phyloP scores from a whole-genome alignment of 2,329 filamentous ascomycete genomes.

The Polytolypa hystricis region DNA sequence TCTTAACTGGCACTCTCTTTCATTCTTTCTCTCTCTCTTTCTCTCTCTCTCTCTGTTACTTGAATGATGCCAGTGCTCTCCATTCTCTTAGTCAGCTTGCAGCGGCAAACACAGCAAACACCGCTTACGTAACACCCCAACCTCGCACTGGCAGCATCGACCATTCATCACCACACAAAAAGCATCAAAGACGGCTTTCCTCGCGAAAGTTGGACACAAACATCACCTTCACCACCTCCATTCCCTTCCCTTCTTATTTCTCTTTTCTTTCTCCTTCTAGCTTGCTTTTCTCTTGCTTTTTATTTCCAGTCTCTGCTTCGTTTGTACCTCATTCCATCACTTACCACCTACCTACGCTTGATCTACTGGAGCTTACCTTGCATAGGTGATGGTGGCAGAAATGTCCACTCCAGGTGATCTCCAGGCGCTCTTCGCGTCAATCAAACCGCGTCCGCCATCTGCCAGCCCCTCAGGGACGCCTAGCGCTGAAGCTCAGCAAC shows the following conservation, averaged over 20 bases:
- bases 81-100: no score
- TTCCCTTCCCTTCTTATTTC: slow-evolving; percentile 13
- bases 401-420: slow-evolving; percentile 38
- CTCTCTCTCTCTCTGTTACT: no score
- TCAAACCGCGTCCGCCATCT: slow-evolving; percentile 31
- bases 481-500: slow-evolving; percentile 12
- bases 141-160: no score
- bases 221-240: slow-evolving; percentile 11
- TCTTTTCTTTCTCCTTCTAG: slow-evolving; percentile 14
- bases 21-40: no score
- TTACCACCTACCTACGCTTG: no score
- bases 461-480: slow-evolving; percentile 22
- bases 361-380: slow-evolving; percentile 13
- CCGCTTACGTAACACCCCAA: no score
- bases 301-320: no score
- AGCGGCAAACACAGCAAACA: slow-evolving; percentile 8
- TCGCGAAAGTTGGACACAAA: slow-evolving; percentile 2
- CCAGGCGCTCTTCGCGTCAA: slow-evolving; percentile 36
- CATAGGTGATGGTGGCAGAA: slow-evolving; percentile 28
- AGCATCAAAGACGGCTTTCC: no score
- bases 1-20: no score
- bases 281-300: slow-evolving; percentile 10
- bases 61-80: no score
- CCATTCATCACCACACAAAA: no score
- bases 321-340: no score